Base-by-base conservation (phyloP, 805 yeast genomes). In the Candida ipomoeae region DNA sequence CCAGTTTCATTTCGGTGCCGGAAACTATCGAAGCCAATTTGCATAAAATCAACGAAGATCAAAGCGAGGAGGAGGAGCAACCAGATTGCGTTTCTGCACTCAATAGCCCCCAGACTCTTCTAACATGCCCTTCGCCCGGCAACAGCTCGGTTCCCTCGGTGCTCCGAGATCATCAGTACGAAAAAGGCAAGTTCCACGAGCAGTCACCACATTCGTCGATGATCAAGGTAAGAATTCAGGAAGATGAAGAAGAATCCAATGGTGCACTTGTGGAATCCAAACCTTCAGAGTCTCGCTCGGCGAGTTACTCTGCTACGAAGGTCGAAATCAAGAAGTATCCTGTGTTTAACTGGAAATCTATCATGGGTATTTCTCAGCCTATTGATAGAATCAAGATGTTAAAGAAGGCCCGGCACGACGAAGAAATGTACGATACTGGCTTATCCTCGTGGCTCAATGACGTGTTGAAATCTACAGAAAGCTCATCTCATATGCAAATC, bases 371-470 rank as follows among this genome's bases (percentile, higher is more conserved):
- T 34, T 70, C 73, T 3, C 76, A 74, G 52, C 69, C 79, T 2
- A 65, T 61, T 36, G 75, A 67, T 60, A 75, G 78, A 53, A 73
- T 71, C 33, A 62, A 53, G 49, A 73, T 68, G 40, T 73, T 73
- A 54, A 68, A 66, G 53, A 75, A 67, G 13, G 82, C 75, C 17
- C 68, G 77, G 53, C 62, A 52, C 20, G 74, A 69, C 50, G 80
- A 76, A 48, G 50, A 63, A 1, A 69, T 67, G 6, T 74, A 71
- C 54, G 83, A 83, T 46, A 73, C 84, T 0, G 88, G 88, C 1
- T 64, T 85, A n/a, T 74, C 74, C 21, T 68, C 73, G 1, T 85
- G 87, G 85, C 69, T 83, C 62, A 63, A 58, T 62, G 81, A 62
- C 65, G 69, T 74, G 56, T 71, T 70, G 64, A 75, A 55, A 61